Evolutionary conservation across 257 asterid species (phyloP), one percentile per base, ranked within the genome.

Genomic region (Echium plantagineum): DNA sequence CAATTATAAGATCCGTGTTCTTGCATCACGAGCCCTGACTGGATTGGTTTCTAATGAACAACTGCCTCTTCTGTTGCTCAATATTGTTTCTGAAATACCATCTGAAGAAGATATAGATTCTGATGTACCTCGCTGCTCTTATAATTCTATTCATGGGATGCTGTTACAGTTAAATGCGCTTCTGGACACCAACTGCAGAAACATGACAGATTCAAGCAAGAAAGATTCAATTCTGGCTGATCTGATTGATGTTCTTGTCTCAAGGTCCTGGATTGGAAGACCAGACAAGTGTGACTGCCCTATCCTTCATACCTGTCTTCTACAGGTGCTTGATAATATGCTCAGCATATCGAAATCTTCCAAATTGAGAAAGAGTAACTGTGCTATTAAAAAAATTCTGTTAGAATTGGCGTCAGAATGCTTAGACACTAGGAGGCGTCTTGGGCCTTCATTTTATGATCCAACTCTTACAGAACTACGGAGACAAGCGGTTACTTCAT

Each of bases 41-140:
- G 96, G 98, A 59, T 66, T 91, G 49, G 85, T 88, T 24, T 72
- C 96, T 71, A 81, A 88, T 63, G 95, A 87, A 76, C 85, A 91
- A 60, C 81, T 91, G 75, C 88, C 78, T 54, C 58, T 47, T 35
- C 82, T 88, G 66, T 69, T 88, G 64, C 82, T 71, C 42, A 84
- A 80, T 57, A 81, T 88, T 60, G 94, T 94, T 69, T 84, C 90
- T 0, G 94, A 85, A 78, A 74, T 91, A 58, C 90, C 94, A 53
- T 66, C 62, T 61, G 55, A 60, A 58, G 62, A 74, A 59, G 68
- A 62, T 22, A 47, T 35, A 60, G 24, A 53, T 22, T 66, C 74
- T 52, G 69, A 62, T 66, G 64, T 80, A 52, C 67, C 72, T 28
- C 62, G 61, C 59, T 62, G 63, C 60, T 78, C 90, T 53, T 85